phyloP scores from a whole-genome alignment of 148 eudicot genomes.

The Heliosperma pusillum region DNA sequence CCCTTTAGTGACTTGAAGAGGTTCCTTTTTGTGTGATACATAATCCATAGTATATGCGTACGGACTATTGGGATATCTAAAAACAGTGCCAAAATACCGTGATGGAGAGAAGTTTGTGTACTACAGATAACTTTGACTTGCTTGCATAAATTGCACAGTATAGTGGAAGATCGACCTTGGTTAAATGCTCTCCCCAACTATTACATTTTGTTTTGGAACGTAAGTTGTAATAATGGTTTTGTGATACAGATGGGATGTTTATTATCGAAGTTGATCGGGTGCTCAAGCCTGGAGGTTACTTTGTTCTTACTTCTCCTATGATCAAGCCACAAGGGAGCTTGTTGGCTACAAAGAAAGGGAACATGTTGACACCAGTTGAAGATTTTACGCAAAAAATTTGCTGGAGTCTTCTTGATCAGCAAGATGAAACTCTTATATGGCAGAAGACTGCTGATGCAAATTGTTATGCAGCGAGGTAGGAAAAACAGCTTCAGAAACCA shows the following conservation, averaged over 20 bases:
- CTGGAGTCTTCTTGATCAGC: constrained; percentile 80
- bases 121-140: too few relatives aligned
- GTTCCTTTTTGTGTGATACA: too few relatives aligned
- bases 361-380: constrained; percentile 59
- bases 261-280: constrained; percentile 86
- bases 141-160: background rate
- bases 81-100: too few relatives aligned
- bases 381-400: constrained; percentile 64
- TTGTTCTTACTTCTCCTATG: constrained; percentile 73
- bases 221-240: constrained; percentile 21
- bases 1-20: too few relatives aligned
- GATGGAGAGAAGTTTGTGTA: too few relatives aligned
- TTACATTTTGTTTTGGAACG: constrained; percentile 7
- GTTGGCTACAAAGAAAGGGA: constrained; percentile 48
- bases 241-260: constrained; percentile 69
- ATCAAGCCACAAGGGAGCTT: constrained; percentile 51
- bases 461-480: constrained; percentile 69
- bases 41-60: too few relatives aligned
- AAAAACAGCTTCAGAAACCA: constrained; percentile 1
- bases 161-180: background rate
- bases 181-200: background rate
- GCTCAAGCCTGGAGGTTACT: constrained; percentile 94
- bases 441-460: constrained; percentile 72
- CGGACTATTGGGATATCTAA: too few relatives aligned
- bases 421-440: constrained; percentile 88